These are phyloP conservation scores for Violaceomyces palustris DNA, from an alignment of 1,284 basidiomycete genomes.

Conservation along the genomic window DNA sequence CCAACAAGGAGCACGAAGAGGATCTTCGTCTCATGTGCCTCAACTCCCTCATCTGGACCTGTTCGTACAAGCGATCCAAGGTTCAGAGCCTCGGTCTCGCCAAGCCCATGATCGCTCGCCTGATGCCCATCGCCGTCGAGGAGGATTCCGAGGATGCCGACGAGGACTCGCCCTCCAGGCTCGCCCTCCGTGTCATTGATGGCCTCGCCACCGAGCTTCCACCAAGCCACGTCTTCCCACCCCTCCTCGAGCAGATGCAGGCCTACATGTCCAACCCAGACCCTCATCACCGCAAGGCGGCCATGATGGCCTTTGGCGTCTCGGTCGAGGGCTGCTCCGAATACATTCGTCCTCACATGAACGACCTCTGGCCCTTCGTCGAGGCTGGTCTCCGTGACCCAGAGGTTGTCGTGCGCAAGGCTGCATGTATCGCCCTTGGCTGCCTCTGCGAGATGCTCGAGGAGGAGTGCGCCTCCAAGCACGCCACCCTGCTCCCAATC, in stretches of 20 bases:
- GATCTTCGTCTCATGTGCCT: slow-evolving; percentile 85
- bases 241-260: slow-evolving; percentile 63
- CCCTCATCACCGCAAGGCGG: slow-evolving; percentile 73
- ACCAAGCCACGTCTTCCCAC: slow-evolving; percentile 92
- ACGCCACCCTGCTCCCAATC: slow-evolving; percentile 76
- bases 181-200: slow-evolving; percentile 92
- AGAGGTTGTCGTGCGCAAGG: slow-evolving; percentile 83
- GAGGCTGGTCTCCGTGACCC: slow-evolving; percentile 80
- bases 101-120: slow-evolving; percentile 77
- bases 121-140: slow-evolving; percentile 92
- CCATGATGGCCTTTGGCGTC: slow-evolving; percentile 92
- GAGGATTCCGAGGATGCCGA: slow-evolving; percentile 76
- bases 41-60: slow-evolving; percentile 90
- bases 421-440: slow-evolving; percentile 87
- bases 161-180: slow-evolving; percentile 83
- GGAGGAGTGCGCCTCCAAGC: slow-evolving; percentile 82
- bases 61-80: slow-evolving; percentile 90
- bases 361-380: slow-evolving; percentile 88
- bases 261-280: slow-evolving; percentile 51
- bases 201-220: slow-evolving; percentile 88
- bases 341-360: slow-evolving; percentile 91
- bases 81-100: slow-evolving; percentile 83
- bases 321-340: slow-evolving; percentile 97
- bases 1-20: slow-evolving; percentile 70
- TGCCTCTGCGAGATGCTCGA: slow-evolving; percentile 98